Evolutionary conservation across 371 early-diverging fungal genomes (phyloP), one percentile per base, ranked within the genome.

Genomic region (Actinomucor elegans): DNA sequence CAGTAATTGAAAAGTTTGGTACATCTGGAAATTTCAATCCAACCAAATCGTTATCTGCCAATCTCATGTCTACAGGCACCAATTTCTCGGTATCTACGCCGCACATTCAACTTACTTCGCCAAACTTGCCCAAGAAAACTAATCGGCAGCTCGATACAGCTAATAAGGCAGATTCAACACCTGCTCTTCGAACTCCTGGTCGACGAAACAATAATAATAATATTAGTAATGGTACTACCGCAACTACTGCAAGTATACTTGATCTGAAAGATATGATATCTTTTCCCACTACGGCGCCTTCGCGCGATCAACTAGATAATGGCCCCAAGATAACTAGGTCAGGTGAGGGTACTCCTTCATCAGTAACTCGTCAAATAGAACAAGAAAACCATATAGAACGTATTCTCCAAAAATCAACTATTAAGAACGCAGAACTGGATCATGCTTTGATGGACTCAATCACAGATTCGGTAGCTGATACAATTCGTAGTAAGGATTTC

Each of bases 371-470:
- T 2, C 41, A 53, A 26, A 56, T 46, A 18, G 58, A 53, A 7
- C 55, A 62, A 45, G 63, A 65, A 21, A 48, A 52, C 17, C 28
- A 56, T 18, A 42, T 57, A 8, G 51, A 60, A 29, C 50, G 43
- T 9, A 51, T 66, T 14, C 43, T 66, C 21, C 67, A 66, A 43
- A 48, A 44, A 29, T 51, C 67, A 9, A 20, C 33, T 1, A 57
- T 57, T 15, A 34, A 38, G 8, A 52, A 23, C 7, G 33, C 67
- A 5, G 77, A 77, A 53, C 48, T 80, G 12, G 76, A 82, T 28
- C 68, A 71, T 45, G 77, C 77, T 0, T 54, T 82, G 26, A 75
- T 77, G 45, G 76, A 80, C 36, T 64, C 73, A 8, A 64, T 68
- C 20, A 60, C 79, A 3, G 75, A 79, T 15, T 67, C 79, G 15